phyloP scores from a whole-genome alignment of 2,329 filamentous ascomycete species.

The Phaeosphaeria sp. region DNA sequence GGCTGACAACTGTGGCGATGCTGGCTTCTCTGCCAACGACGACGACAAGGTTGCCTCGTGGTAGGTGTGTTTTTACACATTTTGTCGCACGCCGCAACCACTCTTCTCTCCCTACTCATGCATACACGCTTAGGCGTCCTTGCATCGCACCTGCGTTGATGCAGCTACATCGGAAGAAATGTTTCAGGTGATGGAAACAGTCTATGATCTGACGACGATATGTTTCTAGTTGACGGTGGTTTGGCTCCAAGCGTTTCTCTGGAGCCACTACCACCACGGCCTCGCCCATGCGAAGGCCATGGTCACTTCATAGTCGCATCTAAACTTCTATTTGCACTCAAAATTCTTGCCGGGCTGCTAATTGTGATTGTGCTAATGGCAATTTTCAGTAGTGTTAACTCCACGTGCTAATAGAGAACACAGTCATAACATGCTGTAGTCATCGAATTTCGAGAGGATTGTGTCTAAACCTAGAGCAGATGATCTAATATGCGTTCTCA shows the following conservation, averaged over 20 bases:
- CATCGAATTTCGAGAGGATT: no score
- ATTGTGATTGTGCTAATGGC: background rate
- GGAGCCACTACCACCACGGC: conserved; percentile 15
- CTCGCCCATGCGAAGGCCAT: background rate
- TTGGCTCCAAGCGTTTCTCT: conserved; percentile 11
- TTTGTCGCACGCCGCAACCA: background rate
- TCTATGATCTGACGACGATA: conserved; percentile 5
- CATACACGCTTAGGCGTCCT: background rate
- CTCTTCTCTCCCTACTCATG: background rate
- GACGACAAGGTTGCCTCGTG: conserved; percentile 35
- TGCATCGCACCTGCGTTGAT: background rate
- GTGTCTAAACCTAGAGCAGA: no score
- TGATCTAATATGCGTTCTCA: no score
- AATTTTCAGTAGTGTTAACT: background rate
- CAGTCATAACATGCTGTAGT: no score
- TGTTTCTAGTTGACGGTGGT: conserved; percentile 17
- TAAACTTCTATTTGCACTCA: background rate
- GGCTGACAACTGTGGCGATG: conserved; percentile 25
- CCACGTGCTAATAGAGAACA: no score
- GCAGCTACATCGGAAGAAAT: background rate
- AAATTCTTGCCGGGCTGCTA: background rate
- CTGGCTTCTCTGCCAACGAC: conserved; percentile 13
- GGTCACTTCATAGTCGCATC: background rate
- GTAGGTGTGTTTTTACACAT: conserved; percentile 20
- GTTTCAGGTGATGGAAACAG: background rate